These are phyloP conservation scores for Cutaneotrichosporon mucoides DNA, from an alignment of 1,284 basidiomycete species.

Conservation along the genomic window DNA sequence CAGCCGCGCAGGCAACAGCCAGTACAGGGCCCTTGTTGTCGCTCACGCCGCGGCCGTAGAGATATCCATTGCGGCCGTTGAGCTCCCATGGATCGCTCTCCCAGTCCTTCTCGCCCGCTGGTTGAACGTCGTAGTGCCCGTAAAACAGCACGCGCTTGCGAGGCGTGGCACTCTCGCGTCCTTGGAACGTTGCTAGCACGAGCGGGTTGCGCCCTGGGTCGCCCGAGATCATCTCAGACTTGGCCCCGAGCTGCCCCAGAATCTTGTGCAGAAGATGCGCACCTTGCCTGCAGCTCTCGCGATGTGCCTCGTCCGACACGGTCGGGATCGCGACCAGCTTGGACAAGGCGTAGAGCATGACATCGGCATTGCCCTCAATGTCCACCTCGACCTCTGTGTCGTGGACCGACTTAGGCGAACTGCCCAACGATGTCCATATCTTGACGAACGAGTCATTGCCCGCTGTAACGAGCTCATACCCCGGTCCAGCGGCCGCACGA, in stretches of 20 bases:
- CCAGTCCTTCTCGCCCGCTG: slow-evolving; percentile 72
- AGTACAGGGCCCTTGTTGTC: slow-evolving; percentile 93
- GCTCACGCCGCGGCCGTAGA: slow-evolving; percentile 88
- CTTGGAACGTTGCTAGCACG: slow-evolving; percentile 78
- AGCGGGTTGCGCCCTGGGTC: slow-evolving; percentile 70
- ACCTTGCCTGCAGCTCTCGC: slow-evolving; percentile 80
- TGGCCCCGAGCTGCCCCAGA: slow-evolving; percentile 76
- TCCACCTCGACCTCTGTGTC: slow-evolving; percentile 16
- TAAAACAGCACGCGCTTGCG: slow-evolving; percentile 76
- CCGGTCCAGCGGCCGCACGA: slow-evolving; percentile 16
- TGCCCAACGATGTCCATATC: slow-evolving; percentile 48
- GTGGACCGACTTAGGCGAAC: background rate
- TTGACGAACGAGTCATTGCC: slow-evolving; percentile 81
- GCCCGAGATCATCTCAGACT: slow-evolving; percentile 57
- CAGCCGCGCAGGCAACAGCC: slow-evolving; percentile 83
- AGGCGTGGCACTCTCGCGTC: slow-evolving; percentile 51
- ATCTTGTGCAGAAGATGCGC: slow-evolving; percentile 87
- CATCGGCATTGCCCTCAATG: slow-evolving; percentile 46
- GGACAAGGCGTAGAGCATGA: slow-evolving; percentile 63
- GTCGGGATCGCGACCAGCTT: slow-evolving; percentile 85
- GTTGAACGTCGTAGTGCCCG: slow-evolving; percentile 88
- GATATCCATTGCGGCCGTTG: slow-evolving; percentile 76
- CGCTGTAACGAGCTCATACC: slow-evolving; percentile 64
- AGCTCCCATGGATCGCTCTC: slow-evolving; percentile 78
- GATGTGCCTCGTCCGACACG: slow-evolving; percentile 66